Percentiles rank a stretch among this genome's conserved stretches.
Evolutionary conservation across 2,329 filamentous ascomycete genomes (phyloP).

Genomic region (Sporothrix phasma): DNA sequence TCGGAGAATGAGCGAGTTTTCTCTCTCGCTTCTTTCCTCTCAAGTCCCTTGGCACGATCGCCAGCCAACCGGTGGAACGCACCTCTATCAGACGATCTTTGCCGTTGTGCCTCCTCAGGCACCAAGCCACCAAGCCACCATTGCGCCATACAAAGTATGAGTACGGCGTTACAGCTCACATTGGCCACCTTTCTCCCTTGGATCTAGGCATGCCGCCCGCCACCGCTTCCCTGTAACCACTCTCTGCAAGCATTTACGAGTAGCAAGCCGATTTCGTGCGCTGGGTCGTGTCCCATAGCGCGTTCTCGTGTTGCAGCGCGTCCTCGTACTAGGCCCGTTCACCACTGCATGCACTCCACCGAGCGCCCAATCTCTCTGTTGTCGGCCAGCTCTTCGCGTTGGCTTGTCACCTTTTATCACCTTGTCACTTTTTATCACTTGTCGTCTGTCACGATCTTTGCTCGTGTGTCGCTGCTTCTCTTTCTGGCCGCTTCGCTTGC

Average conservation of each 20-base stretch:
- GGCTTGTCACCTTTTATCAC: neutral
- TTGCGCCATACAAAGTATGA: conserved; percentile 1
- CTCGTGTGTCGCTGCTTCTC: neutral
- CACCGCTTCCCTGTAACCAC: neutral
- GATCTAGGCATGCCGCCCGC: neutral
- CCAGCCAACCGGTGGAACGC: neutral
- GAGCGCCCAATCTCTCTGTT: neutral
- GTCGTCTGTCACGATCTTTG: neutral
- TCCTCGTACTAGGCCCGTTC: conserved; percentile 1
- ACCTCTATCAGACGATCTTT: neutral
- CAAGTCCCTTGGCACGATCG: neutral
- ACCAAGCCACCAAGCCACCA: too few relatives aligned
- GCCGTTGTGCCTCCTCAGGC: neutral
- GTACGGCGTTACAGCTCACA: too few relatives aligned
- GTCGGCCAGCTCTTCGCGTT: neutral
- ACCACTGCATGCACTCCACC: conserved; percentile 6
- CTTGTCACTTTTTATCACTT: too few relatives aligned
- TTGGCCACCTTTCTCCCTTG: neutral
- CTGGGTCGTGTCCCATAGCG: conserved; percentile 5
- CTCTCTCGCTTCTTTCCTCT: neutral
- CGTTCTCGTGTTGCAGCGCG: conserved; percentile 22
- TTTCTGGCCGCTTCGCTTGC: neutral
- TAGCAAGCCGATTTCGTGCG: neutral
- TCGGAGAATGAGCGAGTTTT: conserved; percentile 5
- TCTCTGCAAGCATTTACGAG: neutral